These are phyloP conservation scores for Vitis cinerea DNA, from an alignment of 164 flowering plant genomes.

Conservation along the genomic window DNA sequence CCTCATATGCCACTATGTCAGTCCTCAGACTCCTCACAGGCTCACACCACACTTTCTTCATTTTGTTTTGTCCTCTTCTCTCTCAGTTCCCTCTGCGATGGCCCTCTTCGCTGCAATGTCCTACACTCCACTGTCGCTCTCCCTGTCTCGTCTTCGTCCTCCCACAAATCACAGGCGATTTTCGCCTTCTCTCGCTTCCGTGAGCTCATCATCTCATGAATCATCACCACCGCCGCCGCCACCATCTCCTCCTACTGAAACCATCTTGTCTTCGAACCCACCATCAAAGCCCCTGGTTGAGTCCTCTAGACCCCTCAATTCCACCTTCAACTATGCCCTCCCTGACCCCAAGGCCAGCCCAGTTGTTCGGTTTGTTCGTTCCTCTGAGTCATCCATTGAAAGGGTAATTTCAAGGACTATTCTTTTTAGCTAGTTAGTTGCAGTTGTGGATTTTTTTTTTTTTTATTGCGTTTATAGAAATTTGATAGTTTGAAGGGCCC, in stretches of 20 bases:
- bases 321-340: constrained; percentile 33
- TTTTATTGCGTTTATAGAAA: too few species aligned
- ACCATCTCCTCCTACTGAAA: constrained; percentile 11
- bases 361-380: constrained; percentile 35
- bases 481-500: too few species aligned
- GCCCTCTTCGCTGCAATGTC: constrained; percentile 30
- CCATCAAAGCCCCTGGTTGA: constrained; percentile 24
- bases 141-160: constrained; percentile 8
- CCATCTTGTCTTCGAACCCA: constrained; percentile 9
- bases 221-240: constrained; percentile 16
- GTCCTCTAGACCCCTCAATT: constrained; percentile 20
- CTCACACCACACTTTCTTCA: too few species aligned
- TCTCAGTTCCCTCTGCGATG: constrained; percentile 17
- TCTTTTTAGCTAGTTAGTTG: too few species aligned
- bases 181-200: constrained; percentile 21
- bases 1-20: too few species aligned
- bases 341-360: constrained; percentile 38
- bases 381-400: constrained; percentile 68
- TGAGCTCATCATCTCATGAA: constrained; percentile 28
- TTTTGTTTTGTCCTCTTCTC: constrained; percentile 1
- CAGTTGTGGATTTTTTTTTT: too few species aligned
- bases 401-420: constrained; percentile 34
- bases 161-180: constrained; percentile 1
- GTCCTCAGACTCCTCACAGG: too few species aligned
- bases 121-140: constrained; percentile 19